Evolutionary conservation across 2,329 filamentous ascomycete species (phyloP), one percentile per base, ranked within the genome.

Genomic region (Torrubiellomyces zombiae): DNA sequence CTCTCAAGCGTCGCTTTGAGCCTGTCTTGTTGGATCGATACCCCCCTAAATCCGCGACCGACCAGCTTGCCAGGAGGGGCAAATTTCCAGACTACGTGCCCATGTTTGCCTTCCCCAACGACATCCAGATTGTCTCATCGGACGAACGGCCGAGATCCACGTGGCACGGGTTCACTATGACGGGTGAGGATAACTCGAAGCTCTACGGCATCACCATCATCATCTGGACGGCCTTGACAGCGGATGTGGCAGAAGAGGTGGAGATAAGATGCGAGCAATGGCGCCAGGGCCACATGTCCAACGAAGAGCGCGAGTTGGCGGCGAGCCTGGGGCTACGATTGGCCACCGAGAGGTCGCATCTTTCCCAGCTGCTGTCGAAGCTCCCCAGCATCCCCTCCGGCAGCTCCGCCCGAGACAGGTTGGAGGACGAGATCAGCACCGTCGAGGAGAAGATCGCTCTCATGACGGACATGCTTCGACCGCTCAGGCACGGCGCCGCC

Each of bases 161-260:
- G 14, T 98, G 89, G 89, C 89, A 98, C 52, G 89, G 89, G 24
- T 98, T 98, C 45, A 85, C 82, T 33, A 95, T 98, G 89, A 98
- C 89, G 3, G 78, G 77, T 13, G 79, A 80, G 28, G 85, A 95
- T 45, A 86, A 82, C 40, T 78, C 81, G 28, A 92, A 89, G 47
- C 62, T 95, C 12, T 86, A 95, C 44, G 86, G 83, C 17, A 80
- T 95, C 30, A 85, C 79, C 33, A 66, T 94, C 28, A 91, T 83
- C 27, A 67, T 95, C 20, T 98, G 89, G 89, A 80, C 83, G 27
- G 83, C 89, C 0, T 53, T 98, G 27, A 81, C 80, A 32, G 62
- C 73, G 8, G 71, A 76, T 29, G 75, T 86, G 5, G 85, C 89
- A 2, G 81, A 85, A 27, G 78, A 85, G 31, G 65, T 91, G 14